A percentile compares a stretch with the other conserved stretches of the same genome.
phyloP scores from a whole-genome alignment of 2,329 filamentous ascomycete species.

The Sphaerostilbella broomeana region DNA sequence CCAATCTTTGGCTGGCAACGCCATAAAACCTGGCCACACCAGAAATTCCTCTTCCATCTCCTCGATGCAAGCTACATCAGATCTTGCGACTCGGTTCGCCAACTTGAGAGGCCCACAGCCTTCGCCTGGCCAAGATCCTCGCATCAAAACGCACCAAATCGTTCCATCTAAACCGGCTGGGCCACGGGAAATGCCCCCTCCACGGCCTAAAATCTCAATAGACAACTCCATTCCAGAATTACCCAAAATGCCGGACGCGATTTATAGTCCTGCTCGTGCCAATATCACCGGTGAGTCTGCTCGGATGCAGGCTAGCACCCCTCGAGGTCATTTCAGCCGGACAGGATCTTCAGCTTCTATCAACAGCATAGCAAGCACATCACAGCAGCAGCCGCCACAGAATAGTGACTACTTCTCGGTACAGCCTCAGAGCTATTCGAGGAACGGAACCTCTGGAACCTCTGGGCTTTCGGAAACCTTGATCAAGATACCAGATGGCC shows the following conservation, averaged over 20 bases:
- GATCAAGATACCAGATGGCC: conserved; percentile 46
- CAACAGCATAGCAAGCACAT: conserved; percentile 22
- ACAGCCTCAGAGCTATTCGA: conserved; percentile 22
- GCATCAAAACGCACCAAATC: conserved; percentile 45
- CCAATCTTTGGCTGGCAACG: conserved; percentile 56
- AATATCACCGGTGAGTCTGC: conserved; percentile 60
- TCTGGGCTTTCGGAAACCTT: conserved; percentile 33
- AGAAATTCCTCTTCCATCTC: conserved; percentile 24
- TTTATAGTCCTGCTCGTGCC: conserved; percentile 71
- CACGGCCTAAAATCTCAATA: conserved; percentile 38
- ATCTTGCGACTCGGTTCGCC: conserved; percentile 51
- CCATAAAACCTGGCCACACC: conserved; percentile 29
- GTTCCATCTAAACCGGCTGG: conserved; percentile 34
- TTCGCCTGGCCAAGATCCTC: conserved; percentile 43
- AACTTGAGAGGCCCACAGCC: conserved; percentile 43
- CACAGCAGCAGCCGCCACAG: conserved; percentile 25
- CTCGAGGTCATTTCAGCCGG: conserved; percentile 56
- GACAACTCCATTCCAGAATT: conserved; percentile 49
- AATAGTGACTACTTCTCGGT: conserved; percentile 27
- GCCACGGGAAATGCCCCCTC: conserved; percentile 47
- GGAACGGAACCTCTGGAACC: conserved; percentile 11
- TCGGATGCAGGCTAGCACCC: conserved; percentile 57
- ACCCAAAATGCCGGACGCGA: conserved; percentile 66
- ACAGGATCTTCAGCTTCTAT: conserved; percentile 46
- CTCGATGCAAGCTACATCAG: conserved; percentile 32